A percentile compares a stretch with the other conserved stretches of the same genome.
These are phyloP conservation scores for Pseudotsuga menziesii DNA, from an alignment of 75 land plant species.

Conservation along the genomic window DNA sequence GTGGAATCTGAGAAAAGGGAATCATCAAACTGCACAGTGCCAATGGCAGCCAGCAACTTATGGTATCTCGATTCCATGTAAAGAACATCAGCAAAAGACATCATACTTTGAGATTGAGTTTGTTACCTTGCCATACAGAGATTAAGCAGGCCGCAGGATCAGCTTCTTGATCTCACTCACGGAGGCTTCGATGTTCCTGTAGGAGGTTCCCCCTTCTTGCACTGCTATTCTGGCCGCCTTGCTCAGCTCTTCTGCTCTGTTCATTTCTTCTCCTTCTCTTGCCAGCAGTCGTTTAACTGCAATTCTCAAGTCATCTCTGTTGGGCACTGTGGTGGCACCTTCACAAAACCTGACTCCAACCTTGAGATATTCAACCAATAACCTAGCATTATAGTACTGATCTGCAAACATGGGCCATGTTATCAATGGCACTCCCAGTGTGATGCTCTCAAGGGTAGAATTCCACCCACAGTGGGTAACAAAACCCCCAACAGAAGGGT, in stretches of 20 bases:
- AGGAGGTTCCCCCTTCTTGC: not conserved
- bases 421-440: constrained; percentile 16
- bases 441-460: constrained; percentile 12
- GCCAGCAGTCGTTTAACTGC: not conserved
- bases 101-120: too few relatives aligned
- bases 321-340: too few relatives aligned
- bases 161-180: not conserved
- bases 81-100: too few relatives aligned
- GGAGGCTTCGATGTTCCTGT: not conserved
- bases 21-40: too few relatives aligned
- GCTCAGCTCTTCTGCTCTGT: not conserved
- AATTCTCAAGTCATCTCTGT: too few relatives aligned
- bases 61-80: too few relatives aligned
- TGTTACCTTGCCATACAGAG: too few relatives aligned
- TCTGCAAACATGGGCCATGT: constrained; percentile 18
- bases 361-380: not conserved
- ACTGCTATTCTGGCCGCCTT: not conserved
- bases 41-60: too few relatives aligned
- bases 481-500: constrained; percentile 11
- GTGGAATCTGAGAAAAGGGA: too few relatives aligned
- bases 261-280: not conserved
- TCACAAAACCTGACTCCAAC: not conserved
- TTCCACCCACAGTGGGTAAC: constrained; percentile 25
- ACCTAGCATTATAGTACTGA: not conserved
- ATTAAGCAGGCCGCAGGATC: not conserved